A percentile compares a stretch with the other conserved stretches of the same genome.
Evolutionary conservation across 2,329 filamentous ascomycete species (phyloP).

Genomic region (Colletotrichum caudatum): DNA sequence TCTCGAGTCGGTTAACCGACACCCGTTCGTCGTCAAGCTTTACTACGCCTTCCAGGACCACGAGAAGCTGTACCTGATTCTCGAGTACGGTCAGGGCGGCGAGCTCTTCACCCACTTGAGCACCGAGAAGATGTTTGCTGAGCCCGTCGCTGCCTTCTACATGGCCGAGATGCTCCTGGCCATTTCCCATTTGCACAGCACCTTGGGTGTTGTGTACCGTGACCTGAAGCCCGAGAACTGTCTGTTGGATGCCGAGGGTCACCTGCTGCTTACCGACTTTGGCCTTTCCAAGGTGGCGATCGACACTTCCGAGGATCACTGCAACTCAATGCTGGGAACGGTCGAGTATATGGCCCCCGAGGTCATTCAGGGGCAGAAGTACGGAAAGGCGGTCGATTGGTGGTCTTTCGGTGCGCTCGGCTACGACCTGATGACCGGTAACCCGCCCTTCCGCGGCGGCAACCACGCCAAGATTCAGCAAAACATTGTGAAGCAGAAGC

Average conservation of each 20-base stretch:
- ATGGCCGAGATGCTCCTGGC: slow-evolving; percentile 98
- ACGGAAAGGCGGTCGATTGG: slow-evolving; percentile 97
- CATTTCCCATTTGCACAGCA: slow-evolving; percentile 90
- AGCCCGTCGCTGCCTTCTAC: slow-evolving; percentile 92
- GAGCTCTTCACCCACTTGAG: slow-evolving; percentile 96
- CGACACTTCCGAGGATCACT: slow-evolving; percentile 69
- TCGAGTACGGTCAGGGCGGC: slow-evolving; percentile 97
- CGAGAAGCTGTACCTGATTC: slow-evolving; percentile 95
- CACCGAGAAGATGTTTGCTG: slow-evolving; percentile 94
- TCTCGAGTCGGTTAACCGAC: slow-evolving; percentile 93
- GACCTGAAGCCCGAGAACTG: slow-evolving; percentile 99
- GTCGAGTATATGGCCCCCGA: slow-evolving; percentile 99
- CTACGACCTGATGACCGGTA: slow-evolving; percentile 92
- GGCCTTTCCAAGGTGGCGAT: slow-evolving; percentile 95
- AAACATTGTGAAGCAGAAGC: slow-evolving; percentile 94
- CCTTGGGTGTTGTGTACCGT: slow-evolving; percentile 93
- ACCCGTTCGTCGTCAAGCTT: slow-evolving; percentile 97
- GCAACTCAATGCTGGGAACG: slow-evolving; percentile 92
- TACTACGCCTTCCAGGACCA: slow-evolving; percentile 99
- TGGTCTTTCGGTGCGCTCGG: slow-evolving; percentile 96
- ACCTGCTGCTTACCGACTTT: slow-evolving; percentile 95
- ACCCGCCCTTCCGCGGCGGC: slow-evolving; percentile 88
- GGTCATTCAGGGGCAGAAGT: slow-evolving; percentile 87
- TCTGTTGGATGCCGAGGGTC: slow-evolving; percentile 89
- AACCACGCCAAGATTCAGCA: slow-evolving; percentile 97